A percentile compares a stretch with the other conserved stretches of the same genome.
Evolutionary conservation across 1,284 basidiomycete genomes (phyloP).

Genomic region (Irpex sp.): DNA sequence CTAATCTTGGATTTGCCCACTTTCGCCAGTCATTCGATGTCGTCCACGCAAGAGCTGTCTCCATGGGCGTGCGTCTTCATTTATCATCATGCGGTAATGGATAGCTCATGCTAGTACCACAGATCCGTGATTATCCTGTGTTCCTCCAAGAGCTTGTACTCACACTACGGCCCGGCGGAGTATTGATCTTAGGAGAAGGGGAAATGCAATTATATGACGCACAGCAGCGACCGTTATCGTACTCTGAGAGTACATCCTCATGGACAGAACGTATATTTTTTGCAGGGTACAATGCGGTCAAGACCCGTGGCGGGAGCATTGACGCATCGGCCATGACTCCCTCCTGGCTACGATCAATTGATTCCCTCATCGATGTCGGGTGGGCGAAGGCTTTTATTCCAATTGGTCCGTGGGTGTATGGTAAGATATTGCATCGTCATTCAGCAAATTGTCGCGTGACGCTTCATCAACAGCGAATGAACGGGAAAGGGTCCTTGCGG

Average conservation of each 20-base stretch:
- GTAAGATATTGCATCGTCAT: constrained; percentile 16
- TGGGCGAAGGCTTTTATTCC: constrained; percentile 33
- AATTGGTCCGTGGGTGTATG: constrained; percentile 31
- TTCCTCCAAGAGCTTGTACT: constrained; percentile 27
- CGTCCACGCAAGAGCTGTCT: constrained; percentile 29
- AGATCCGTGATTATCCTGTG: constrained; percentile 31
- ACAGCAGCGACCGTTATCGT: constrained; percentile 24
- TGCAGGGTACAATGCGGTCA: constrained; percentile 32
- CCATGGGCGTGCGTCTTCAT: constrained; percentile 20
- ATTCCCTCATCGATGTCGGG: constrained; percentile 28
- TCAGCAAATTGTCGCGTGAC: background rate
- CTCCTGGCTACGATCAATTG: constrained; percentile 29
- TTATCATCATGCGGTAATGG: background rate
- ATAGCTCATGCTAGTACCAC: background rate
- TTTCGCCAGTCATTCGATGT: constrained; percentile 28
- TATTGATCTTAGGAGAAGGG: constrained; percentile 29
- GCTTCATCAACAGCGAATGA: constrained; percentile 18
- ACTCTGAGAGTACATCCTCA: constrained; percentile 24
- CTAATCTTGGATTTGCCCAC: constrained; percentile 32
- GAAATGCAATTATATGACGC: constrained; percentile 35
- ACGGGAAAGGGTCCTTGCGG: constrained; percentile 25
- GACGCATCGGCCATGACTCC: constrained; percentile 29
- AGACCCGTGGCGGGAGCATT: constrained; percentile 27
- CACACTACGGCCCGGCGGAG: constrained; percentile 29
- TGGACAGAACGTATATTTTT: constrained; percentile 32